Conservation (phyloP, 768 basidiomycete species). For the Trichaptum fuscoviolaceum region DNA sequence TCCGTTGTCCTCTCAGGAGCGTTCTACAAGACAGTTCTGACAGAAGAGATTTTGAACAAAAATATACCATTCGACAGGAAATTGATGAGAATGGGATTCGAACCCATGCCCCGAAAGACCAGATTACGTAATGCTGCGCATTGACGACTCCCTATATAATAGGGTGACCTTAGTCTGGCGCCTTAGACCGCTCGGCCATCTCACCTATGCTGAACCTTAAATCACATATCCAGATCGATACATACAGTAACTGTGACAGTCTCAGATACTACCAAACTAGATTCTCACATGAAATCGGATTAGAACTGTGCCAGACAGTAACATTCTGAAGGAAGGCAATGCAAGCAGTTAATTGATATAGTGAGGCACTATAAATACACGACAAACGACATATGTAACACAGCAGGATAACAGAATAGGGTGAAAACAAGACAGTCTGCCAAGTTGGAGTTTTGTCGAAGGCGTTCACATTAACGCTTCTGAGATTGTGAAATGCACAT, state of each 20-base stretch:
- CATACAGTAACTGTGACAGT: too few species aligned
- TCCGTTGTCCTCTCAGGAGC: too few species aligned
- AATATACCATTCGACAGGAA: too few species aligned
- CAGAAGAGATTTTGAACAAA: neutral
- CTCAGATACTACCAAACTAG: too few species aligned
- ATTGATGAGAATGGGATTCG: constrained; percentile 53
- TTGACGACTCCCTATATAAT: too few species aligned
- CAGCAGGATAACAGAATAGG: constrained; percentile 13
- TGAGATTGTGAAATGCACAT: constrained; percentile 63
- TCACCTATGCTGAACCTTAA: too few species aligned
- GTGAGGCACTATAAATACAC: constrained; percentile 3
- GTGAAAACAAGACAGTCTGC: neutral
- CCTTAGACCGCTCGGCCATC: constrained; percentile 90
- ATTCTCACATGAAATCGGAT: too few species aligned
- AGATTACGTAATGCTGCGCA: neutral
- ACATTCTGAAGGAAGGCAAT: too few species aligned
- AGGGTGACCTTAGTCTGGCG: constrained; percentile 78
- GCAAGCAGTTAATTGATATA: neutral
- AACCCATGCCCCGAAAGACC: constrained; percentile 42
- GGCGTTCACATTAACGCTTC: constrained; percentile 36
- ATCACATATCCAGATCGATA: too few species aligned
- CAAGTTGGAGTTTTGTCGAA: constrained; percentile 1
- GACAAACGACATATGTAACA: neutral
- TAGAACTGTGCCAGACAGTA: too few species aligned
- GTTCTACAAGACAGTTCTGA: too few species aligned